Evolutionary conservation across 2,329 filamentous ascomycete species (phyloP).

Genomic region (Trichoderma polysporum): DNA sequence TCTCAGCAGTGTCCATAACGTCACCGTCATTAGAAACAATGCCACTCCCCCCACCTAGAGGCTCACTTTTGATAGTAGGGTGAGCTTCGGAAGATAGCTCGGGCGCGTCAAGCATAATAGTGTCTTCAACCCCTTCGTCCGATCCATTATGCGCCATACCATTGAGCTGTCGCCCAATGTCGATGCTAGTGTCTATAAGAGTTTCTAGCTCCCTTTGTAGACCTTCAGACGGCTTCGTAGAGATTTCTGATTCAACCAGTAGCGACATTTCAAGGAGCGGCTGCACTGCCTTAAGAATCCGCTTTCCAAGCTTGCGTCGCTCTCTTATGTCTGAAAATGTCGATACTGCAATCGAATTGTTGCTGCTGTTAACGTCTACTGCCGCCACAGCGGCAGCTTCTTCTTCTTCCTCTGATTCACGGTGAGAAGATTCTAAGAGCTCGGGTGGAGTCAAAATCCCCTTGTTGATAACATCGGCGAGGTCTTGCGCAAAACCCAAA

Average conservation of each 20-base stretch:
- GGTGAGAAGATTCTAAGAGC: slow-evolving; percentile 27
- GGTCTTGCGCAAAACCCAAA: slow-evolving; percentile 55
- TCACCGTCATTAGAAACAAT: slow-evolving; percentile 32
- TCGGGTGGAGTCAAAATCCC: slow-evolving; percentile 50
- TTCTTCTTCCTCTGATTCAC: slow-evolving; percentile 35
- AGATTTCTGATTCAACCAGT: slow-evolving; percentile 78
- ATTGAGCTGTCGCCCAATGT: slow-evolving; percentile 47
- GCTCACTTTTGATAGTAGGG: slow-evolving; percentile 35
- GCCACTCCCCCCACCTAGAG: not conserved
- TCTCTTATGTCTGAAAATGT: slow-evolving; percentile 71
- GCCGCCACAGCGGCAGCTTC: slow-evolving; percentile 40
- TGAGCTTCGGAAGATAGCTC: slow-evolving; percentile 48
- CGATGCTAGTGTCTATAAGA: slow-evolving; percentile 68
- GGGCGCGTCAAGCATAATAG: slow-evolving; percentile 53
- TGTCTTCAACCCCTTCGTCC: slow-evolving; percentile 44
- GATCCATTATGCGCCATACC: slow-evolving; percentile 37
- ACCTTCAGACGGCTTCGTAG: slow-evolving; percentile 65
- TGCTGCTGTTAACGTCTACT: slow-evolving; percentile 41
- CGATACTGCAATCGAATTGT: slow-evolving; percentile 51
- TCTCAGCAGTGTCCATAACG: slow-evolving; percentile 38
- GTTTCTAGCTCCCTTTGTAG: slow-evolving; percentile 72
- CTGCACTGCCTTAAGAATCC: slow-evolving; percentile 82
- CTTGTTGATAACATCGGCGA: slow-evolving; percentile 53
- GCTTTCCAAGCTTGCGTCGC: slow-evolving; percentile 79
- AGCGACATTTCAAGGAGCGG: slow-evolving; percentile 73